phyloP scores from a whole-genome alignment of 257 asterid genomes.

The Jasminum sambac region DNA sequence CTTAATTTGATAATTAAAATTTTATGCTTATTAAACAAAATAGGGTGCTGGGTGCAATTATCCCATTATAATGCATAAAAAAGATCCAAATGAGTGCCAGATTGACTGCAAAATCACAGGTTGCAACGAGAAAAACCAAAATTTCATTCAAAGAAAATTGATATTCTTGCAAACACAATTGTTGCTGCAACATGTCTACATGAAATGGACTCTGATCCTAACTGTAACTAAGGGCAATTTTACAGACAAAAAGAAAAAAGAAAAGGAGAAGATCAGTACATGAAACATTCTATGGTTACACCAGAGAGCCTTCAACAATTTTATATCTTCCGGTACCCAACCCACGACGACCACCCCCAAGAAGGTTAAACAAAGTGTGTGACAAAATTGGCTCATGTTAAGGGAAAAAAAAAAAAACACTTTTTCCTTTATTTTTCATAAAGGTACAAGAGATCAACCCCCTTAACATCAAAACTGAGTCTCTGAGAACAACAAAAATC shows the following conservation, averaged over 20 bases:
- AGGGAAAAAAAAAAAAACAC: not conserved
- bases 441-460: slow-evolving; percentile 28
- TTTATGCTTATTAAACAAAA: too few species aligned
- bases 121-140: not conserved
- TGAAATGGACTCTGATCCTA: slow-evolving; percentile 27
- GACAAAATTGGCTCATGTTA: not conserved
- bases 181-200: not conserved
- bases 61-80: too few species aligned
- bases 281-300: slow-evolving; percentile 2
- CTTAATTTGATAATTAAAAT: too few species aligned
- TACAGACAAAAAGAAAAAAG: slow-evolving; percentile 21
- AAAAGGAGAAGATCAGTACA: not conserved
- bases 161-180: not conserved
- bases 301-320: not conserved
- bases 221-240: slow-evolving; percentile 4
- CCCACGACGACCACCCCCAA: not conserved
- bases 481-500: slow-evolving; percentile 34
- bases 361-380: not conserved
- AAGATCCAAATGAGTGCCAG: not conserved
- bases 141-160: not conserved
- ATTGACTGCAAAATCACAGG: not conserved
- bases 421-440: not conserved
- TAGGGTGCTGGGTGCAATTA: too few species aligned
- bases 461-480: slow-evolving; percentile 45
- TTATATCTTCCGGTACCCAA: not conserved